phyloP scores from a whole-genome alignment of 2,329 filamentous ascomycete genomes.

The Nemania sp. region DNA sequence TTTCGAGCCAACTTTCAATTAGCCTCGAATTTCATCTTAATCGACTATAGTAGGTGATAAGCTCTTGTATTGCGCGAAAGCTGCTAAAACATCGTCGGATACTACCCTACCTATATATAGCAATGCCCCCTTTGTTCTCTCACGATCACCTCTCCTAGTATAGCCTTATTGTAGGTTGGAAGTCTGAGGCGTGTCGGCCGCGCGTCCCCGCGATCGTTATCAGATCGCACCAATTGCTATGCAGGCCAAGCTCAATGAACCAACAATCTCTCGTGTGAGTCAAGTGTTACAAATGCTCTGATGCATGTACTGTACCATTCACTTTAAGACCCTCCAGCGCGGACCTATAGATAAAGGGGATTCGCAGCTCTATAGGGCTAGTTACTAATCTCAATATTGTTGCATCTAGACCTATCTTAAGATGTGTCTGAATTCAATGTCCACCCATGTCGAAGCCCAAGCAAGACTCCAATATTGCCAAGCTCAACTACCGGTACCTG shows the following conservation, averaged over 20 bases:
- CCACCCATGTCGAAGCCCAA: background rate
- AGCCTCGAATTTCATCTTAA: no score
- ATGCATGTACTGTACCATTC: background rate
- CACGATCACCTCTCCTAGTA: no score
- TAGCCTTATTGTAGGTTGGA: no score
- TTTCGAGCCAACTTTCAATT: no score
- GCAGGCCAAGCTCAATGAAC: background rate
- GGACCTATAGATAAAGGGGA: background rate
- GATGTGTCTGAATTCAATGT: background rate
- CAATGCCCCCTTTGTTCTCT: no score
- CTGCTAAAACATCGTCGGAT: no score
- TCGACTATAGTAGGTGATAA: no score
- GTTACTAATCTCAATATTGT: background rate
- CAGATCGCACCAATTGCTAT: background rate
- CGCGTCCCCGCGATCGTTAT: background rate
- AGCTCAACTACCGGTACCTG: background rate
- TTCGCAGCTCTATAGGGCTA: background rate
- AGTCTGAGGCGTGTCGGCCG: background rate
- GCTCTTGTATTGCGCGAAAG: no score
- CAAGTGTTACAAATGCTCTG: background rate
- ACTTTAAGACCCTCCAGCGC: background rate
- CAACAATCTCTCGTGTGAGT: background rate
- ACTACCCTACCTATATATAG: no score
- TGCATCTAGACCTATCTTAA: no score
- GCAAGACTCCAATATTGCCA: slow-evolving; percentile 5